These are phyloP conservation scores for Zygotorulaspora chibaensis DNA, from an alignment of 805 yeast species.

Conservation along the genomic window DNA sequence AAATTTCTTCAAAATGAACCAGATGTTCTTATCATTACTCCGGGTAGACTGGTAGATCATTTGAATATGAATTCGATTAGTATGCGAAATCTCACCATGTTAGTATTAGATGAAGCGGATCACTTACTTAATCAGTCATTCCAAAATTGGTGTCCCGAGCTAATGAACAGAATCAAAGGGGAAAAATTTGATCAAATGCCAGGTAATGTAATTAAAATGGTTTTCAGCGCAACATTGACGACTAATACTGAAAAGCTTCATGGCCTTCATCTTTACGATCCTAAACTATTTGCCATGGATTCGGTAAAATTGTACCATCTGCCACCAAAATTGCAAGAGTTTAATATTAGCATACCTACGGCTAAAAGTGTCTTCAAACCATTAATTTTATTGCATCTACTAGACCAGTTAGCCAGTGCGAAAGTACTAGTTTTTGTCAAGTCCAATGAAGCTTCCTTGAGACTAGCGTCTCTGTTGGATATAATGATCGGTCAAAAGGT, in stretches of 20 bases:
- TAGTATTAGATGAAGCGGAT: conserved; percentile 81
- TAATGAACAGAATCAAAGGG: conserved; percentile 40
- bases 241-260: conserved; percentile 87
- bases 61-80: conserved; percentile 40
- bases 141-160: conserved; percentile 80
- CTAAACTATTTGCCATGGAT: conserved; percentile 65
- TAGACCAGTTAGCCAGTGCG: conserved; percentile 25
- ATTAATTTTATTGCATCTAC: conserved; percentile 56
- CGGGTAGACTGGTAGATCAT: conserved; percentile 83
- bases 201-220: conserved; percentile 53
- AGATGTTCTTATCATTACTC: conserved; percentile 67
- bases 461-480: conserved; percentile 55
- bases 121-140: conserved; percentile 79
- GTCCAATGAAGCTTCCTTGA: conserved; percentile 75
- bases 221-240: conserved; percentile 91
- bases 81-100: conserved; percentile 51
- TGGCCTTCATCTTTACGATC: conserved; percentile 61
- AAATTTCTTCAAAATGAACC: conserved; percentile 49
- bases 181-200: conserved; percentile 33
- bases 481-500: conserved; percentile 15
- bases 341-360: conserved; percentile 35
- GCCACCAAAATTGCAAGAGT: conserved; percentile 51
- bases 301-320: conserved; percentile 60
- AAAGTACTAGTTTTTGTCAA: conserved; percentile 32
- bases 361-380: conserved; percentile 61